These are phyloP conservation scores for Alnus glutinosa DNA, from an alignment of 306 rosid species.

Conservation along the genomic window DNA sequence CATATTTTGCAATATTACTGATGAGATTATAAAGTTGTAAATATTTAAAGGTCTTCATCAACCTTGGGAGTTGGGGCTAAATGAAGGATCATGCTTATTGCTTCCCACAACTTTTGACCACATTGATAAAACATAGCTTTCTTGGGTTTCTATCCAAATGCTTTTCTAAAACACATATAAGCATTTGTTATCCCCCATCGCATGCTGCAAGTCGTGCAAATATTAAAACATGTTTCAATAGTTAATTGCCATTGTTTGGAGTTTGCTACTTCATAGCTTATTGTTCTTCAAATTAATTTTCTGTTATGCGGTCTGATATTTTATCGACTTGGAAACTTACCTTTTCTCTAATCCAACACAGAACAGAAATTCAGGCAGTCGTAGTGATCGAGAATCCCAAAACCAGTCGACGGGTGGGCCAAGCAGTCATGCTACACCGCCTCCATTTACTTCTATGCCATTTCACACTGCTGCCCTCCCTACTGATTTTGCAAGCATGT, in stretches of 20 bases:
- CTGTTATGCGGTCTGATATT: not conserved
- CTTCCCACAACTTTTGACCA: not conserved
- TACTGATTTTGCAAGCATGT: conserved; percentile 53
- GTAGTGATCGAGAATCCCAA: conserved; percentile 40
- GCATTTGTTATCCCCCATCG: not conserved
- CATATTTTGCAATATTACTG: not conserved
- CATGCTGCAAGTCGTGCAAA: not conserved
- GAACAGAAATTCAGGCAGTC: conserved; percentile 49
- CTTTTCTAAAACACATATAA: not conserved
- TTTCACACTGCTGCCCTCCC: conserved; percentile 42
- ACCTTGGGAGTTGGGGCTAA: not conserved
- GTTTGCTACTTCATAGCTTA: not conserved
- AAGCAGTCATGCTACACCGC: conserved; percentile 45
- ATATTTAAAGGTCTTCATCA: not conserved
- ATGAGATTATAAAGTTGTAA: not conserved
- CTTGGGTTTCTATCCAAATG: not conserved
- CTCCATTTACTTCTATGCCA: conserved; percentile 55
- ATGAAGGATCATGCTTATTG: not conserved
- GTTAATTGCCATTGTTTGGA: not conserved
- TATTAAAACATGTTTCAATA: not conserved
- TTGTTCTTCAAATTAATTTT: not conserved
- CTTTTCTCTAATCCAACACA: conserved; percentile 14
- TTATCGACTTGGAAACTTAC: not conserved
- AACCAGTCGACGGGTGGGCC: conserved; percentile 54
- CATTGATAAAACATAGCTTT: not conserved